Evolutionary conservation across 2,329 filamentous ascomycete genomes (phyloP), one percentile per base, ranked within the genome.

Genomic region (Colletotrichum trifolii): DNA sequence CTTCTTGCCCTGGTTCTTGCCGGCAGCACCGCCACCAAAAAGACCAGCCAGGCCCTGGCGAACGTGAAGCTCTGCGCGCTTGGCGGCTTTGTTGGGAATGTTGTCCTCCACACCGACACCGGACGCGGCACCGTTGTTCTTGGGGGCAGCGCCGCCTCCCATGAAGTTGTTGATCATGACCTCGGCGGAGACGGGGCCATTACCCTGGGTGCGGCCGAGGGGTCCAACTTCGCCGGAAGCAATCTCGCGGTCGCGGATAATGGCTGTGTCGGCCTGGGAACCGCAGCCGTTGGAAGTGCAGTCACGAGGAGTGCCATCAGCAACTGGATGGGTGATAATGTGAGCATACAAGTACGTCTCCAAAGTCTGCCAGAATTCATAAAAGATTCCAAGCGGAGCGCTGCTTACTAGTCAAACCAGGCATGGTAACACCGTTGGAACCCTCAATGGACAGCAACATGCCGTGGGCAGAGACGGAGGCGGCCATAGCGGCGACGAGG

Each of bases 251-350:
- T 85, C 77, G 42, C 88, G 86, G 76, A 91, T 90, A 80, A 91
- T 90, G 75, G 88, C 82, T n/a, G 89, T 91, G 73, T 91, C 89
- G 64, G 84, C 86, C 74, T 91, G 85, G n/a, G 88, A 84, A 64
- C 89, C 89, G 73, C 88, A 91, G 49, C 74, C 68, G 70, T 88
- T 87, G 71, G 79, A 80, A 54, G 85, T 80, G 75, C 88, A 91
- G 77, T 91, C 88, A 72, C 89, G 87, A 54, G 88, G 89, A 67
- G 89, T 91, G 71, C 88, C 88, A 67, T 91, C 88, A 50, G 81
- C 80, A 68, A 90, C 86, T 82, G 33, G n/a, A 40, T 13, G 65
- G 13, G 45, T 67, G 7, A 61, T 35, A 5, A 25, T 36, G 47
- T 68, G 48, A 61, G 63, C 17, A 17, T 34, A 25, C 25, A 25